Evolutionary conservation across 495 filamentous ascomycete genomes (phyloP).

Genomic region (Penicillium ucsense): DNA sequence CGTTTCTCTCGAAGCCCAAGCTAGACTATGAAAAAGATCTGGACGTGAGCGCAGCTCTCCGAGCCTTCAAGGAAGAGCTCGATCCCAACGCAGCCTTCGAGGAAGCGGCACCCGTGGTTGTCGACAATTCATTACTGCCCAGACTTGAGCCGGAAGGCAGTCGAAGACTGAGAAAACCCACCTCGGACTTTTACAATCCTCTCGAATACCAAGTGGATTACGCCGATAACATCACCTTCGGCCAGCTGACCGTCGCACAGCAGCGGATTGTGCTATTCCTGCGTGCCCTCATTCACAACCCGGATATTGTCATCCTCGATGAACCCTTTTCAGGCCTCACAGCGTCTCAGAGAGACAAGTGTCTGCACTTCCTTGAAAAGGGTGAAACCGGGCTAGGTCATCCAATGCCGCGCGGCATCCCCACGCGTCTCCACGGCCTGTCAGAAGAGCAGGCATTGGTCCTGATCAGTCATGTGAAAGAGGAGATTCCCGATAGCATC

Average conservation of each 20-base stretch:
- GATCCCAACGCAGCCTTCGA: constrained; percentile 35
- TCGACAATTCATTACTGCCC: constrained; percentile 7
- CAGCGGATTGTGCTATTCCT: constrained; percentile 82
- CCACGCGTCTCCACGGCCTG: constrained; percentile 27
- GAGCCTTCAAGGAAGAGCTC: constrained; percentile 67
- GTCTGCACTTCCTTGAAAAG: constrained; percentile 61
- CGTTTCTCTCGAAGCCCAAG: constrained; percentile 60
- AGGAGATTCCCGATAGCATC: constrained; percentile 77
- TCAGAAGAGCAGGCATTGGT: constrained; percentile 65
- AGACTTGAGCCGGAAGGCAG: not conserved
- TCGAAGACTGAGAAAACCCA: not conserved
- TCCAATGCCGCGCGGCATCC: not conserved
- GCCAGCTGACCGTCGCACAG: constrained; percentile 62
- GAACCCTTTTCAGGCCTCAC: constrained; percentile 92
- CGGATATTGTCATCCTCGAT: constrained; percentile 85
- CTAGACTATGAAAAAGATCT: constrained; percentile 44
- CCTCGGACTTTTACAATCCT: constrained; percentile 3
- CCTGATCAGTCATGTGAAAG: constrained; percentile 78
- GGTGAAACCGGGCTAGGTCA: constrained; percentile 31
- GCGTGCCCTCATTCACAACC: constrained; percentile 68
- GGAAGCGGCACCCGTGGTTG: constrained; percentile 5
- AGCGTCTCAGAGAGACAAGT: constrained; percentile 70
- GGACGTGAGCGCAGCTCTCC: constrained; percentile 54
- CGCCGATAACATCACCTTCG: constrained; percentile 61
- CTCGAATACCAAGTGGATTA: constrained; percentile 44